These are phyloP conservation scores for Penicillium oxalicum DNA, from an alignment of 2,329 filamentous ascomycete species.

Conservation along the genomic window DNA sequence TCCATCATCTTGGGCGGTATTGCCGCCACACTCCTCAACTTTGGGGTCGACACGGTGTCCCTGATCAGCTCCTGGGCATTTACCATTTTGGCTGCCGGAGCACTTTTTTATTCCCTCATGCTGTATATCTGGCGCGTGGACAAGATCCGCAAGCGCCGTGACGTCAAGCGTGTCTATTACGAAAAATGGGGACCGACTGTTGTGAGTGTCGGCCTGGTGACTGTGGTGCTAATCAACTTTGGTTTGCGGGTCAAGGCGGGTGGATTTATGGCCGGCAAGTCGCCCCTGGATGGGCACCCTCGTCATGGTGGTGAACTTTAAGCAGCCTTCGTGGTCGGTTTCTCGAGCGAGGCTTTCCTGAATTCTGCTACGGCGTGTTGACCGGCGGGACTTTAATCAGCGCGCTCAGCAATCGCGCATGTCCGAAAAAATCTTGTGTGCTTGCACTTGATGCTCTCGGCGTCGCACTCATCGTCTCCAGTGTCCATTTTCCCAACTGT, in stretches of 20 bases:
- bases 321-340: background rate
- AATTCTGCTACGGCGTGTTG: too few relatives aligned
- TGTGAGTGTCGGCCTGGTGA: constrained; percentile 67
- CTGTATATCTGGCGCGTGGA: constrained; percentile 84
- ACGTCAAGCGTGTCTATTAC: constrained; percentile 72
- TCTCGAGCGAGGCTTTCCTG: too few relatives aligned
- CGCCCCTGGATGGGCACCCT: constrained; percentile 1
- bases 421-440: too few relatives aligned
- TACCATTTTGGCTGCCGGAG: constrained; percentile 69
- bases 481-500: too few relatives aligned
- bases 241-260: constrained; percentile 62
- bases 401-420: too few relatives aligned
- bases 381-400: too few relatives aligned
- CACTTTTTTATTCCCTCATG: constrained; percentile 74
- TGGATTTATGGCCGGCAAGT: constrained; percentile 22
- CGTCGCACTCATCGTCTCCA: too few relatives aligned
- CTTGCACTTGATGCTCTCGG: too few relatives aligned
- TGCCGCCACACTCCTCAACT: constrained; percentile 76
- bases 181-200: constrained; percentile 78
- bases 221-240: constrained; percentile 74
- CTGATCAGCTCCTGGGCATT: constrained; percentile 71
- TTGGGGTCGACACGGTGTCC: constrained; percentile 57
- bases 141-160: constrained; percentile 74
- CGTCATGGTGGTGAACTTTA: constrained; percentile 15
- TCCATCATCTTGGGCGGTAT: constrained; percentile 89